Conservation (phyloP, 2,329 filamentous ascomycete genomes). For the Aspergillus candidus region DNA sequence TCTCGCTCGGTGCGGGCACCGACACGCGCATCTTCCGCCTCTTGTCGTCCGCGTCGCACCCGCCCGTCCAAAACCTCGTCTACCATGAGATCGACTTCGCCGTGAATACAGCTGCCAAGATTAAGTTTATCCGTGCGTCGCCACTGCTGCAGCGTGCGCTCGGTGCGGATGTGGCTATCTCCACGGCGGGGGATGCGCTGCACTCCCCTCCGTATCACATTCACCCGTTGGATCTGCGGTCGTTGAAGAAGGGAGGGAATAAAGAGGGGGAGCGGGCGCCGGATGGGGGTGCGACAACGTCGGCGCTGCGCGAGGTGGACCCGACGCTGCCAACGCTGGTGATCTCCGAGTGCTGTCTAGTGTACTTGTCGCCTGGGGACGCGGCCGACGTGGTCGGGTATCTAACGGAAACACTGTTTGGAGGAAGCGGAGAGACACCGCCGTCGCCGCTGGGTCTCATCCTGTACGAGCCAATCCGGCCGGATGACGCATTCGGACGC, state of each 20-base stretch:
- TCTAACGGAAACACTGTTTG: conserved; percentile 52
- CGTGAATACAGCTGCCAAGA: conserved; percentile 63
- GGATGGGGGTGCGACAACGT: conserved; percentile 19
- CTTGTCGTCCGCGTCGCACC: conserved; percentile 38
- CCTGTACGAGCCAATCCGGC: conserved; percentile 83
- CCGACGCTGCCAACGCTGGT: conserved; percentile 68
- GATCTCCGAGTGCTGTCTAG: conserved; percentile 91
- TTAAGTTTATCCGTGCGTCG: conserved; percentile 37
- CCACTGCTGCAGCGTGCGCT: conserved; percentile 27
- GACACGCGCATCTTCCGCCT: conserved; percentile 84
- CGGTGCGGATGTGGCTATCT: conserved; percentile 30
- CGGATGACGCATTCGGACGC: conserved; percentile 77
- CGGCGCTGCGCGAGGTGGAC: conserved; percentile 44
- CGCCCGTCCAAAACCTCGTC: conserved; percentile 47
- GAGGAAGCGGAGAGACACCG: no score
- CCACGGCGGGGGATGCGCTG: conserved; percentile 37
- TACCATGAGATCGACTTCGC: conserved; percentile 95
- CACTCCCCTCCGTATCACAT: conserved; percentile 46
- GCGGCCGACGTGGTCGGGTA: conserved; percentile 60
- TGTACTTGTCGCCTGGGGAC: conserved; percentile 67
- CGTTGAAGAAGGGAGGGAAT: conserved; percentile 30
- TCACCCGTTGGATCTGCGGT: conserved; percentile 67
- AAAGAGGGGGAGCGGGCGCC: not conserved
- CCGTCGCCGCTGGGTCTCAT: conserved; percentile 54
- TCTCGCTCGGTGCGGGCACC: conserved; percentile 88